Base-by-base conservation (phyloP, 352 stramenopile species). In the Peronospora tabacina region DNA sequence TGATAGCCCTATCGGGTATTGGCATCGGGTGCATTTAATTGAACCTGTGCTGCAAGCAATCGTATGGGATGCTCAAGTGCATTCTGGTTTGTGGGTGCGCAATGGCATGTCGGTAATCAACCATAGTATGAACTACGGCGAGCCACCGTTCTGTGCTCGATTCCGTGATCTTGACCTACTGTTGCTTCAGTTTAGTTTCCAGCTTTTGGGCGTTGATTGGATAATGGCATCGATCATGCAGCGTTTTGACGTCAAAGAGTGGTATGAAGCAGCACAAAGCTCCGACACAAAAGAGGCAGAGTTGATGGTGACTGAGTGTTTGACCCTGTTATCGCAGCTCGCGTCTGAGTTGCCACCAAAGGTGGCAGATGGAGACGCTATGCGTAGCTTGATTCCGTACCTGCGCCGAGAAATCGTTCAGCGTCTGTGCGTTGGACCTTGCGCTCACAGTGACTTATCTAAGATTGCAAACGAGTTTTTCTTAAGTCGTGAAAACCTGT, bases 51-150 rank as follows among this genome's bases (percentile, higher is more conserved):
- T 93, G 0, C 75, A 87, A 64, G 71, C 79, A 13, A 87, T 93
- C 32, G 77, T 93, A n/a, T 93, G 82, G 82, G 82, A 93, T 47
- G 73, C 82, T 12, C 79, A 93, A 55, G 82, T 93, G 1, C 82
- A 93, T 47, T 85, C 72, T 0, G 77, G 80, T 4, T 66, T 94
- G 33, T 94, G 82, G 82, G 76, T 90, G 10, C 80, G 82, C 26
- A 94, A 94, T 50, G 82, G 82, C 1, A 78, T 85, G 55, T 84
- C 78, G 5, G 77, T 94, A 32, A 70, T 90, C 22, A 94, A 90
- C 47, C 82, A 94, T 53, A 94, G 80, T 41, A 91, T 94, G 78
- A 94, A 94, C 53, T 94, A 94, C 51, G 82, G 80, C 8, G 82
- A 94, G 40, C 82, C 82, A n/a, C 79, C 79, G 13, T 94, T 90